Evolutionary conservation across 2,329 filamentous ascomycete genomes (phyloP).

Genomic region (Fusarium penzigii): DNA sequence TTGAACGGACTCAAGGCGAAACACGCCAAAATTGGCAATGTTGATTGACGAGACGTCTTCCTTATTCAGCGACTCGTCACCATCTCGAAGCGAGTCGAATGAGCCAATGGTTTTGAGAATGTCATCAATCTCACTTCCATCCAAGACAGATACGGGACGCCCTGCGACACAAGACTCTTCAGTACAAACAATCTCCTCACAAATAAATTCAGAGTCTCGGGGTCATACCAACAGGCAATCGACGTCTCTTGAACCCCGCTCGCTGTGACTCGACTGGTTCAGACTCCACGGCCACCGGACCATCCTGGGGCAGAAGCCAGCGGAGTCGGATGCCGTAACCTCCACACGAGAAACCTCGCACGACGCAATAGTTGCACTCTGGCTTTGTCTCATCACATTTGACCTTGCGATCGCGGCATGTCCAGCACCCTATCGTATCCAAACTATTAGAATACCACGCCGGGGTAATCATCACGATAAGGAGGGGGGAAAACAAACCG

Average conservation of each 20-base stretch:
- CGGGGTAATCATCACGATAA: too few species aligned
- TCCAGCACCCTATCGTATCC: constrained; percentile 35
- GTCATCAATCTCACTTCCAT: constrained; percentile 11
- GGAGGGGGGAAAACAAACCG: too few species aligned
- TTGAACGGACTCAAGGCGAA: not conserved
- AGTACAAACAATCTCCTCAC: not conserved
- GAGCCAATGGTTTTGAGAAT: constrained; percentile 14
- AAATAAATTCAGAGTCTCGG: not conserved
- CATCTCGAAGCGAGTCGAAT: not conserved
- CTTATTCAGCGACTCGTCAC: not conserved
- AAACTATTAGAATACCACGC: too few species aligned
- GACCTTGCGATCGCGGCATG: constrained; percentile 38
- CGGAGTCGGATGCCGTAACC: constrained; percentile 34
- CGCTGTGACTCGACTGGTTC: not conserved
- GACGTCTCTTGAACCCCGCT: not conserved
- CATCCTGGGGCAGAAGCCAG: constrained; percentile 20
- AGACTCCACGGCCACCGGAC: too few species aligned
- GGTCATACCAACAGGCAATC: constrained; percentile 13
- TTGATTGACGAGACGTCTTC: constrained; percentile 7
- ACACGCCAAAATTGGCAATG: constrained; percentile 10
- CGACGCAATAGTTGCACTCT: constrained; percentile 35
- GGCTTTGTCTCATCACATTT: constrained; percentile 41
- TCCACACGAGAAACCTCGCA: constrained; percentile 31
- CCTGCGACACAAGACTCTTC: not conserved
- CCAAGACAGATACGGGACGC: constrained; percentile 6